phyloP scores from a whole-genome alignment of 2,329 filamentous ascomycete species.

The Pseudogymnoascus sp. region DNA sequence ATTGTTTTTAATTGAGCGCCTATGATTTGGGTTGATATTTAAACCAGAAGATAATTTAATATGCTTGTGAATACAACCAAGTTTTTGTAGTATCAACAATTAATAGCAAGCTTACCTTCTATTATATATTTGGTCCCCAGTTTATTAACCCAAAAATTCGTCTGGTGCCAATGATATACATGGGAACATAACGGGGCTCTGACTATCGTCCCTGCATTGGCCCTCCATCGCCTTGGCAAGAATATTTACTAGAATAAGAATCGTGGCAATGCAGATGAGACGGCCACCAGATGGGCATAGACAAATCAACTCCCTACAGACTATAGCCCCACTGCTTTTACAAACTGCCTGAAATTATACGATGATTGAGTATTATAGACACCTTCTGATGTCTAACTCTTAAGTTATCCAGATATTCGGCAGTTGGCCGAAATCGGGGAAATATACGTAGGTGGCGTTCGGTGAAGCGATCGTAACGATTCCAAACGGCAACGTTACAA shows the following conservation, averaged over 20 bases:
- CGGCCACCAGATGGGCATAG: background rate
- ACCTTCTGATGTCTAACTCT: background rate
- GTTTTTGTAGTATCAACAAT: background rate
- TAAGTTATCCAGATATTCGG: background rate
- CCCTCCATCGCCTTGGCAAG: background rate
- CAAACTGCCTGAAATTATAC: background rate
- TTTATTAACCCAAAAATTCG: background rate
- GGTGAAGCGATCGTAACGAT: background rate
- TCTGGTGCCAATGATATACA: background rate
- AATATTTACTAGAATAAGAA: background rate
- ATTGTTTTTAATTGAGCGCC: background rate
- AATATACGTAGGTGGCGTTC: background rate
- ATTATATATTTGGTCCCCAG: background rate
- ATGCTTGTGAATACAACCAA: background rate
- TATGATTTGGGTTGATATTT: background rate
- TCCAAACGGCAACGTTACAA: background rate
- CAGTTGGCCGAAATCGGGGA: background rate
- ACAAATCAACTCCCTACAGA: too few species aligned
- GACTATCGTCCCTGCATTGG: background rate
- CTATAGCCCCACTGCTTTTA: background rate
- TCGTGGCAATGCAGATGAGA: background rate
- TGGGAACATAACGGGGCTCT: background rate
- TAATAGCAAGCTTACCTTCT: background rate
- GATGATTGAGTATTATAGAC: background rate
- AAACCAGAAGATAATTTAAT: background rate